A percentile compares a stretch with the other conserved stretches of the same genome.
phyloP scores from a whole-genome alignment of 257 asterid genomes.

The Capsicum chinense region DNA sequence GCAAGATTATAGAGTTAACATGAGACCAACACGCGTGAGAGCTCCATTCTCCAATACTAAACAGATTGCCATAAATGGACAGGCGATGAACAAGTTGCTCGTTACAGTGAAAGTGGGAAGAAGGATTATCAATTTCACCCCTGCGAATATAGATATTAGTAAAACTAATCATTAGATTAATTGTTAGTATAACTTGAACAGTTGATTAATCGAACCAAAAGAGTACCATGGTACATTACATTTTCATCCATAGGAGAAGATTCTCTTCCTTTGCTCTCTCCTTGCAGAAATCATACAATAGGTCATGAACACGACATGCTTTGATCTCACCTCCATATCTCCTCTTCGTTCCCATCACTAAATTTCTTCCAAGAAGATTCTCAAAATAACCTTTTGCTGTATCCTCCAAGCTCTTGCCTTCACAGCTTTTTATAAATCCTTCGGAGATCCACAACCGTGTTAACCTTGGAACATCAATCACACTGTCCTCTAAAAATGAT shows the following conservation, averaged over 20 bases:
- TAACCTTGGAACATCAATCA: background rate
- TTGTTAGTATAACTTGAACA: background rate
- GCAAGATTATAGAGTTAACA: background rate
- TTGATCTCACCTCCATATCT: background rate
- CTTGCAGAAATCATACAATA: background rate
- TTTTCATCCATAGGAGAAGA: background rate
- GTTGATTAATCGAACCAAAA: background rate
- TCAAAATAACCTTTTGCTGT: background rate
- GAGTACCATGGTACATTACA: background rate
- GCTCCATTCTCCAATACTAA: background rate
- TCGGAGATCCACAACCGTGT: no score
- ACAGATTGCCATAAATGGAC: background rate
- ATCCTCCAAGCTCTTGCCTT: no score
- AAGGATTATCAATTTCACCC: background rate
- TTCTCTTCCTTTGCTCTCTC: background rate
- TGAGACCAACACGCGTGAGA: background rate
- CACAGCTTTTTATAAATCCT: no score
- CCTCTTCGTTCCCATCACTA: background rate
- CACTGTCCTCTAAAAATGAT: background rate
- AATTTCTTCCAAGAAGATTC: background rate
- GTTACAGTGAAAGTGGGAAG: fast-evolving
- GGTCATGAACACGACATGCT: background rate
- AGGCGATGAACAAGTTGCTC: background rate
- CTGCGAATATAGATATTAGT: background rate
- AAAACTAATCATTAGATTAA: background rate